phyloP scores from a whole-genome alignment of 371 early-diverging fungal genomes.

The Cokeromyces recurvatus region DNA sequence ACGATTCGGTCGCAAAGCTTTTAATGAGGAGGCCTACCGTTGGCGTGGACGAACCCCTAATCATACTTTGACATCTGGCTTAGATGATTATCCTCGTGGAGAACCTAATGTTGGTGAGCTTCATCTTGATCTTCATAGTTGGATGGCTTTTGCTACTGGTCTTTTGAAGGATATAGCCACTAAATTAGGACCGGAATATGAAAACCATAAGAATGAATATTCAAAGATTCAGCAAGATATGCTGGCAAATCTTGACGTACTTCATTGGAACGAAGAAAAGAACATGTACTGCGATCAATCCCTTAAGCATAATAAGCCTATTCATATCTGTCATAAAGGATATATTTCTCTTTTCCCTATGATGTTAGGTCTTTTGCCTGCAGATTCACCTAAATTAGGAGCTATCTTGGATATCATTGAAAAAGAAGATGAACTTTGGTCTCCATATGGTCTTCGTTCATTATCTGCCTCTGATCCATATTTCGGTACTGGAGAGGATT shows the following conservation, averaged over 20 bases:
- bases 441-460: slow-evolving; percentile 77
- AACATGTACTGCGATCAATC: slow-evolving; percentile 80
- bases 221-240: slow-evolving; percentile 44
- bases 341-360: slow-evolving; percentile 85
- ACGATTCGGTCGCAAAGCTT: slow-evolving; percentile 50
- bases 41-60: slow-evolving; percentile 88
- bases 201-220: slow-evolving; percentile 51
- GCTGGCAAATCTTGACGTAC: slow-evolving; percentile 36
- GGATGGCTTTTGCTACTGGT: slow-evolving; percentile 82
- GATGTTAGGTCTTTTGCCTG: slow-evolving; percentile 68
- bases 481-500: slow-evolving; percentile 84
- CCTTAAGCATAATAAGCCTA: slow-evolving; percentile 41
- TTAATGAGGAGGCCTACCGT: slow-evolving; percentile 68
- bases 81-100: slow-evolving; percentile 95
- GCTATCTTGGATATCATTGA: slow-evolving; percentile 72
- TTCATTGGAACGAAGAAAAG: slow-evolving; percentile 79
- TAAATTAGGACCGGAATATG: slow-evolving; percentile 48
- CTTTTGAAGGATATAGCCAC: slow-evolving; percentile 66
- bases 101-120: slow-evolving; percentile 72
- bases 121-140: slow-evolving; percentile 86
- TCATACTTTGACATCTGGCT: slow-evolving; percentile 89
- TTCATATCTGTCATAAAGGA: slow-evolving; percentile 82
- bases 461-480: slow-evolving; percentile 70
- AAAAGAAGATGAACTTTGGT: slow-evolving; percentile 77
- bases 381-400: slow-evolving; percentile 65